Base-by-base conservation (phyloP, 2,329 filamentous ascomycete genomes). In the Fusarium sp. region DNA sequence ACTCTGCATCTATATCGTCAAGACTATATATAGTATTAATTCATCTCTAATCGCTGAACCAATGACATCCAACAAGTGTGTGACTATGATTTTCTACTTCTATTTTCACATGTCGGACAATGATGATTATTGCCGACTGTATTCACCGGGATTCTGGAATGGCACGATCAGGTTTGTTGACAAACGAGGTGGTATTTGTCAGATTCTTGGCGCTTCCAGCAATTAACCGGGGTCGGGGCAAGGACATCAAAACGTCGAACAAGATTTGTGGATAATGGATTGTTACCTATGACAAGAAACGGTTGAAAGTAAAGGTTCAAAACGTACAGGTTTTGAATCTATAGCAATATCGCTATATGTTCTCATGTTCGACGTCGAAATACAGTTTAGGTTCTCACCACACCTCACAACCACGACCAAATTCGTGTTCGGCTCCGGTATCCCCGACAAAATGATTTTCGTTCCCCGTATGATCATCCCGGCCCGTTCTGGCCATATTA, bases 391-490 rank as follows among this genome's bases (percentile, higher is more conserved):
- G 16, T 37, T n/a, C 31, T 23, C 6, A 34, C 23, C 18, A 8
- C 14, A 18, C 18, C 8, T n/a, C 4, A 13, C 7, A 19, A 37
- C 13, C 12, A 21, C 18, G 4, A 39, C 21, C 53, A 39, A n/a
- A 25, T 19, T 16, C 19, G 9, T 12, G 19, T 19, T 39, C 53
- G 53, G 53, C 53, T 56, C 53, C 53, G 30, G 12, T 0, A 56
- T 50, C 52, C 52, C 52, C 52, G 52, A 49, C 19, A 13, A 51
- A 16, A 4, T 26, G 9, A 41, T n/a, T 7, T 51, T 51, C 21
- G 13, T 26, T 51, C 45, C 39, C 57, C 30, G 58, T n/a, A 26
- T n/a, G 14, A 51, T 19, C 6, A 51, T 16, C 48, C 48, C 31
- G 6, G 48, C 21, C 19, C 46, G 12, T 18, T 50, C 2, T 23